Conservation (phyloP, 768 basidiomycete species). For the Tulasnella sp. region DNA sequence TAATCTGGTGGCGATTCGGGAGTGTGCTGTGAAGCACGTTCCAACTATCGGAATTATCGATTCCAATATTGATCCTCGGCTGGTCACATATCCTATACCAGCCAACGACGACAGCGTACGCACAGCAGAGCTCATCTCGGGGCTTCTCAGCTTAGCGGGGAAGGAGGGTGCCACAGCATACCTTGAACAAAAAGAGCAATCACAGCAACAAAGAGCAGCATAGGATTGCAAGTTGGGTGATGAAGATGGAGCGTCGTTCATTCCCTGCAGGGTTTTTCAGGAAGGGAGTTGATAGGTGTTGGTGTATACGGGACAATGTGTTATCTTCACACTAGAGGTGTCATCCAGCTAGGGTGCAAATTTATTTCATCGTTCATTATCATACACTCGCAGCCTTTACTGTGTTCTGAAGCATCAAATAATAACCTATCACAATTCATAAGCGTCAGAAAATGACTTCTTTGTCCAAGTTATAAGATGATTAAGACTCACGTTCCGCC, state of each 20-base stretch:
- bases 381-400: constrained; percentile 24
- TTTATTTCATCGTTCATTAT: too few relatives aligned
- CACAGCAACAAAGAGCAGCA: neutral
- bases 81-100: constrained; percentile 96
- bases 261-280: too few relatives aligned
- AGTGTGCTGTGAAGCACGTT: constrained; percentile 78
- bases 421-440: constrained; percentile 44
- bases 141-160: constrained; percentile 81
- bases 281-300: too few relatives aligned
- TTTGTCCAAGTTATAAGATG: too few relatives aligned
- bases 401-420: constrained; percentile 50
- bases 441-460: too few relatives aligned
- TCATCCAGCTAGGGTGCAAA: too few relatives aligned
- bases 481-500: constrained; percentile 72
- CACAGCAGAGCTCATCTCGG: constrained; percentile 81
- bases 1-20: constrained; percentile 75
- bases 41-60: constrained; percentile 93
- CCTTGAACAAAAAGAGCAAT: too few relatives aligned
- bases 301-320: too few relatives aligned
- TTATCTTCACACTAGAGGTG: too few relatives aligned
- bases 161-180: constrained; percentile 28
- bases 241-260: too few relatives aligned
- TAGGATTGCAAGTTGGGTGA: constrained; percentile 35
- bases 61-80: constrained; percentile 87
- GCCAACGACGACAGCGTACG: constrained; percentile 94